A percentile compares a stretch with the other conserved stretches of the same genome.
Evolutionary conservation across 768 basidiomycete species (phyloP).

Genomic region (Calocera cornea): DNA sequence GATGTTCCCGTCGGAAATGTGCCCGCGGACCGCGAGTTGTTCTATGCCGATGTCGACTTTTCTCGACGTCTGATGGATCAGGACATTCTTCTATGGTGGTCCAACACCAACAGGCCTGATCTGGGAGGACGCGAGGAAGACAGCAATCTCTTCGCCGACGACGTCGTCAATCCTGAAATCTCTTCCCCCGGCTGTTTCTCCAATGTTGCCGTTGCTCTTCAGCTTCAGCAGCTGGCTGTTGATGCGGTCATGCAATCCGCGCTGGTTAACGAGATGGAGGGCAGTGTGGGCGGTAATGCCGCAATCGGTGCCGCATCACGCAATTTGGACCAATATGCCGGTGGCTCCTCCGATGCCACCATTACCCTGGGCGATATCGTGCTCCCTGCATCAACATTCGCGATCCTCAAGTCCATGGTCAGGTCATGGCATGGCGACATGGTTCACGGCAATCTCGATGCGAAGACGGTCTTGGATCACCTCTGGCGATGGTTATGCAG

Average conservation of each 20-base stretch:
- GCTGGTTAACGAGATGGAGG: conserved; percentile 93
- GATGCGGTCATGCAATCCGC: conserved; percentile 89
- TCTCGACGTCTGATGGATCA: conserved; percentile 75
- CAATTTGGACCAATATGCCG: conserved; percentile 79
- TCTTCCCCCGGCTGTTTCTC: conserved; percentile 72
- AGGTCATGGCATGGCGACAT: conserved; percentile 79
- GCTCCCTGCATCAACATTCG: conserved; percentile 75
- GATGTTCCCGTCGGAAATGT: conserved; percentile 89
- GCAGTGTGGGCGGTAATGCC: conserved; percentile 72
- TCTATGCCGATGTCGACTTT: conserved; percentile 79
- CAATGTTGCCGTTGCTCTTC: conserved; percentile 83
- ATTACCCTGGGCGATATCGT: conserved; percentile 80
- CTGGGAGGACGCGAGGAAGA: conserved; percentile 89
- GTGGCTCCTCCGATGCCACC: conserved; percentile 52
- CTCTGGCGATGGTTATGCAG: conserved; percentile 98
- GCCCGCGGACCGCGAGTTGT: conserved; percentile 78
- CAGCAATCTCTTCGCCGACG: conserved; percentile 52
- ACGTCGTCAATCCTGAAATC: conserved; percentile 75
- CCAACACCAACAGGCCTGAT: conserved; percentile 74
- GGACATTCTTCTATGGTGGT: conserved; percentile 96
- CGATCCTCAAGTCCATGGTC: conserved; percentile 73
- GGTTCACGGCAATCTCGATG: conserved; percentile 47
- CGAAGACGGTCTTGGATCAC: conserved; percentile 54
- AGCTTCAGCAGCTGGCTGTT: conserved; percentile 82
- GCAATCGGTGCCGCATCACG: conserved; percentile 88